These are phyloP conservation scores for Solanum arcanum DNA, from an alignment of 257 asterid genomes.

Conservation along the genomic window DNA sequence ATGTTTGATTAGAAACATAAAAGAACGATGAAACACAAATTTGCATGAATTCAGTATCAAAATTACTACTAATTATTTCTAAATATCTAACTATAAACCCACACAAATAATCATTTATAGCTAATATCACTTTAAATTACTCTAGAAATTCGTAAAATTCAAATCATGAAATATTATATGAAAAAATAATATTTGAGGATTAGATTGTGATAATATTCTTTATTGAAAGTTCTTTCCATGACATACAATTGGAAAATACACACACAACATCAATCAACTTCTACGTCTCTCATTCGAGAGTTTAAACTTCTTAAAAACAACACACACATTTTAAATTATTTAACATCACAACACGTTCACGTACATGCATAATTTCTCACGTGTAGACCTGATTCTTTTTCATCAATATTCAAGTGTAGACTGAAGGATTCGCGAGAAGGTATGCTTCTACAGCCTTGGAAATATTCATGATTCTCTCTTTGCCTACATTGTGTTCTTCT, in stretches of 20 bases:
- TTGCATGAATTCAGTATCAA: too few relatives aligned
- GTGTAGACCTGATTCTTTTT: neutral
- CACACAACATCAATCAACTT: neutral
- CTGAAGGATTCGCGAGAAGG: conserved; percentile 9
- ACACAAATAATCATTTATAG: too few relatives aligned
- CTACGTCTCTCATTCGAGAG: neutral
- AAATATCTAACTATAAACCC: too few relatives aligned
- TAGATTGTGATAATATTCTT: too few relatives aligned
- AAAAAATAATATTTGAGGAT: too few relatives aligned
- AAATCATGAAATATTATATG: too few relatives aligned
- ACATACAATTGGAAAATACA: neutral
- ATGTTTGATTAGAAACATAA: too few relatives aligned
- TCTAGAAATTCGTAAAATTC: too few relatives aligned
- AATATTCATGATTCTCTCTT: conserved; percentile 9
- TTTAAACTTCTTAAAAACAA: neutral
- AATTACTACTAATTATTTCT: too few relatives aligned
- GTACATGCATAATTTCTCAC: neutral
- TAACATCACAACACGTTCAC: neutral
- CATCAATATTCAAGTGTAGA: neutral
- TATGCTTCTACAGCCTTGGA: conserved; percentile 23
- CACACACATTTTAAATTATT: neutral
- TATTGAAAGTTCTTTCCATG: neutral
- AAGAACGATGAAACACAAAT: too few relatives aligned
- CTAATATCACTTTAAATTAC: too few relatives aligned
- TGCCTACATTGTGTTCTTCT: conserved; percentile 23